Conservation (phyloP, 148 eudicot genomes). For the Camellia sinensis region DNA sequence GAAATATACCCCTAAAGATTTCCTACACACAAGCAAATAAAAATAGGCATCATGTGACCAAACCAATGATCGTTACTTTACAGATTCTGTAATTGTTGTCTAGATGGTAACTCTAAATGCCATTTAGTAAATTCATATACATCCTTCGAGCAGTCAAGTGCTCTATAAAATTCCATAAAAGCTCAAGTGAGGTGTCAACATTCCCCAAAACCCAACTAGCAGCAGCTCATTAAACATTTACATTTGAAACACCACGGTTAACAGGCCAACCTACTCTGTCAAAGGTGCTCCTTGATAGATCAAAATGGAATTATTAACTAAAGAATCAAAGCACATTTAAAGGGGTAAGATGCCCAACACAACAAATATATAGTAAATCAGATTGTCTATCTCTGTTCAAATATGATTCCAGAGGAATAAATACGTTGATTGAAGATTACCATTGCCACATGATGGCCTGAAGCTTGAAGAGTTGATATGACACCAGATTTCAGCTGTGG, state of each 20-base stretch:
- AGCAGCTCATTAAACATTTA: background rate
- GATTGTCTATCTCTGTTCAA: background rate
- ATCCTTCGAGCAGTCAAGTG: background rate
- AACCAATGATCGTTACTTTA: background rate
- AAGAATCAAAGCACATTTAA: background rate
- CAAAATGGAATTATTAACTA: background rate
- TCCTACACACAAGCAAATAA: background rate
- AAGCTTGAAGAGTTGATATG: constrained; percentile 62
- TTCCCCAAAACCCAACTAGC: constrained; percentile 11
- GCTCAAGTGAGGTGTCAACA: background rate
- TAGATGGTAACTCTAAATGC: background rate
- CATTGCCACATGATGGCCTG: constrained; percentile 86
- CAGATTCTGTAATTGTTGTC: background rate
- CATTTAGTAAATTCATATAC: background rate
- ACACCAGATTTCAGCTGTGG: constrained; percentile 74
- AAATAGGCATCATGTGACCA: background rate
- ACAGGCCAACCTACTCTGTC: background rate
- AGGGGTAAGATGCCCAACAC: background rate
- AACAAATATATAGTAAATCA: background rate
- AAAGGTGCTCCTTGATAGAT: background rate
- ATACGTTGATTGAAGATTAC: constrained; percentile 29
- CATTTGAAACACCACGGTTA: background rate
- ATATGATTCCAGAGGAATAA: constrained; percentile 10
- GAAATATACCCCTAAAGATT: background rate
- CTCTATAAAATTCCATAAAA: background rate